phyloP scores from a whole-genome alignment of 257 asterid species.

The Nicotiana sylvestris region DNA sequence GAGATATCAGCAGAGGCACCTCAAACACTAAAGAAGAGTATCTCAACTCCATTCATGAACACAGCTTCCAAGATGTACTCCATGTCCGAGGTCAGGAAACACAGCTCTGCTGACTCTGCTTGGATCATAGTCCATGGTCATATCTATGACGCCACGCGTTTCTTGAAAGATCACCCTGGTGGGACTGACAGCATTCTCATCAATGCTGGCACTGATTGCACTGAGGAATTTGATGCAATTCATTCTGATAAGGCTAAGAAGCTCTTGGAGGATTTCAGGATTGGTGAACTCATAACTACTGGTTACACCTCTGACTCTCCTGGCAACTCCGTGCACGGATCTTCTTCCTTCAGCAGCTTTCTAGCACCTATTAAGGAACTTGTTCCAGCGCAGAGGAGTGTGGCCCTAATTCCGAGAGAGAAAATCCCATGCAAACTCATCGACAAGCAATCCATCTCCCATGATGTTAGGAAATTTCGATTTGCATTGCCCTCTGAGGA shows the following conservation, averaged over 20 bases:
- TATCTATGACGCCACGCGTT: constrained; percentile 71
- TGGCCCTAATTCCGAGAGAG: constrained; percentile 61
- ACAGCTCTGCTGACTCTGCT: constrained; percentile 62
- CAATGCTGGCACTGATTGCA: constrained; percentile 88
- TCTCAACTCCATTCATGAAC: constrained; percentile 89
- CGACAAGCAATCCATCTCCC: constrained; percentile 50
- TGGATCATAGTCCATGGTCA: constrained; percentile 94
- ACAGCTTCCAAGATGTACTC: constrained; percentile 52
- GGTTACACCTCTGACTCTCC: constrained; percentile 76
- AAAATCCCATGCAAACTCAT: constrained; percentile 68
- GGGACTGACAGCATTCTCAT: constrained; percentile 87
- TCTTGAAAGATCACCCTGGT: constrained; percentile 89
- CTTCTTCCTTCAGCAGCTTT: constrained; percentile 22
- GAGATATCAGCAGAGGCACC: constrained; percentile 44
- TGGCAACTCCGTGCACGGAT: constrained; percentile 64
- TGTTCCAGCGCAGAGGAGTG: constrained; percentile 19
- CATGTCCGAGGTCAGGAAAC: constrained; percentile 66
- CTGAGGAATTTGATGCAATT: constrained; percentile 91
- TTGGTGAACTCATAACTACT: constrained; percentile 70
- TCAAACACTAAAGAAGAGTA: constrained; percentile 54
- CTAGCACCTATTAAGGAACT: constrained; percentile 55
- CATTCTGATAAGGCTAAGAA: constrained; percentile 82
- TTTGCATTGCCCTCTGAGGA: constrained; percentile 68
- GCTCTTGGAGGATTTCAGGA: constrained; percentile 62
- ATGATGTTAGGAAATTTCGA: constrained; percentile 60